These are phyloP conservation scores for Chamaenerion angustifolium DNA, from an alignment of 345 rosid species.

Conservation along the genomic window DNA sequence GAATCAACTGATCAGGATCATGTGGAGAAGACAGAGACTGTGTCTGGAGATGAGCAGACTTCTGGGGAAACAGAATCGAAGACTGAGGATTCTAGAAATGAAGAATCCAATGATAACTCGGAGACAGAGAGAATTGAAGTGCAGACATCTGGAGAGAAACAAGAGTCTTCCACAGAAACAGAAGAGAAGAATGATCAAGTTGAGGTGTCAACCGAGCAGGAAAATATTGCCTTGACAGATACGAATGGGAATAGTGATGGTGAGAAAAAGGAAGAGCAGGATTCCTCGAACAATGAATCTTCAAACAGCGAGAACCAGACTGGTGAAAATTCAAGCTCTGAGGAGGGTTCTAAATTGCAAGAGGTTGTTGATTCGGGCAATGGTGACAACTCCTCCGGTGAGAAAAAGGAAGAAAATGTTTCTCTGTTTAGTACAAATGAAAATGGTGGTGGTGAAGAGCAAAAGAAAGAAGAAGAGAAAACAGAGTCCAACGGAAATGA, in stretches of 20 bases:
- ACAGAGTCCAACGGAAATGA: neutral
- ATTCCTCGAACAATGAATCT: slow-evolving; percentile 2
- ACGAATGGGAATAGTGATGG: slow-evolving; percentile 4
- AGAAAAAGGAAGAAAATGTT: neutral
- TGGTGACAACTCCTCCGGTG: neutral
- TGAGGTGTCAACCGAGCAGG: slow-evolving; percentile 11
- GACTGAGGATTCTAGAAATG: slow-evolving; percentile 16
- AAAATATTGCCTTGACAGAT: slow-evolving; percentile 12
- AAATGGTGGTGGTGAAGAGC: neutral
- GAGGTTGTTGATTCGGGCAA: neutral
- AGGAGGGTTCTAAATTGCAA: slow-evolving; percentile 14
- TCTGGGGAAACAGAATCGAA: slow-evolving; percentile 20
- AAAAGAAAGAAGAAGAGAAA: neutral
- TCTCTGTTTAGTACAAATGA: no score
- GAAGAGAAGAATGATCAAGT: slow-evolving; percentile 10
- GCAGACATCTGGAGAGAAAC: slow-evolving; percentile 3
- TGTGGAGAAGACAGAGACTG: slow-evolving; percentile 28
- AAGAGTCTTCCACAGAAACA: slow-evolving; percentile 3
- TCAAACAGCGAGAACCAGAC: neutral
- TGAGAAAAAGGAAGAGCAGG: slow-evolving; percentile 7
- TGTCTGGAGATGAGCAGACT: slow-evolving; percentile 28
- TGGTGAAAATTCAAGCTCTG: slow-evolving; percentile 2
- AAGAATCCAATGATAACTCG: slow-evolving; percentile 16
- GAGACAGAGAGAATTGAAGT: slow-evolving; percentile 14
- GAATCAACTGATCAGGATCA: slow-evolving; percentile 19